Evolutionary conservation across 768 basidiomycete genomes (phyloP), one percentile per base, ranked within the genome.

Genomic region (Coprinopsis strossmayeri): DNA sequence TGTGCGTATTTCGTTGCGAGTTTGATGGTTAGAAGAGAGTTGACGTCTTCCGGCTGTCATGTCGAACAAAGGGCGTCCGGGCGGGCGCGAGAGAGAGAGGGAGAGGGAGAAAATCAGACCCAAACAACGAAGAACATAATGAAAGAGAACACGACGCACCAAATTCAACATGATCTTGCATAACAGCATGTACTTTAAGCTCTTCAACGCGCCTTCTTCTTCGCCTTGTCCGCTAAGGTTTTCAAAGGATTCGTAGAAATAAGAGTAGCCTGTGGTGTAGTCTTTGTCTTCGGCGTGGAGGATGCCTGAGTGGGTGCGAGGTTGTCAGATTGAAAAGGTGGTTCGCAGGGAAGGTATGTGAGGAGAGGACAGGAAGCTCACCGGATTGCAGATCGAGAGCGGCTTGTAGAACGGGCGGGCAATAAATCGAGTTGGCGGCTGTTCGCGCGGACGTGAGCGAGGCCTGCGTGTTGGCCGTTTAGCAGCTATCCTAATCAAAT

Each of bases 241-340:
- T 67, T 99, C 96, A 54, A 98, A 97, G 2, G 92, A 84, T 67
- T 98, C 95, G 57, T 90, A 92, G 69, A 97, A 98, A 69, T 98
- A 99, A 0, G 90, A 92, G 65, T 96, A 96, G 18, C 84, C 95
- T 0, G 95, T 99, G 50, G 80, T 94, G 65, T 96, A 98, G 66
- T 98, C 95, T 61, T 94, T 95, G 59, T 99, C 95, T 57, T 99
- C 94, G 0, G 95, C 93, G 58, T 96, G 91, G n/a, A n/a, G n/a
- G n/a, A n/a, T n/a, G n/a, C n/a, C n/a, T n/a, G n/a, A n/a, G n/a
- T n/a, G n/a, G n/a, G n/a, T n/a, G n/a, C n/a, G n/a, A n/a, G n/a
- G n/a, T n/a, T n/a, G n/a, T n/a, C n/a, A n/a, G n/a, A n/a, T n/a
- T n/a, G n/a, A n/a, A n/a, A n/a, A n/a, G n/a, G n/a, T n/a, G n/a